Conservation (phyloP, 257 asterid genomes). For the Craterostigma plantagineum region DNA sequence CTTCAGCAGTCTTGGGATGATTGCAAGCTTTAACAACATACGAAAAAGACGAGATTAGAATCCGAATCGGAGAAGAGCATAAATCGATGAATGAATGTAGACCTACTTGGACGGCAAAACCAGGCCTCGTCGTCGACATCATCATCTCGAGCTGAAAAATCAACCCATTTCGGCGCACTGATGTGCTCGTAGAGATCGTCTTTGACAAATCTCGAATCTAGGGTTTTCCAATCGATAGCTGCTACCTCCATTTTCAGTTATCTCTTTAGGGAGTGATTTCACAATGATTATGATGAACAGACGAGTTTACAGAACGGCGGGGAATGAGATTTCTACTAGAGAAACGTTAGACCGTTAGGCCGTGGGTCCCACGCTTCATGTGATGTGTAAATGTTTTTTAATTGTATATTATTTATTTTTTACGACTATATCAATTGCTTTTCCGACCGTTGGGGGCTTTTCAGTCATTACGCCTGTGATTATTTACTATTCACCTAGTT, state of each 20-base stretch:
- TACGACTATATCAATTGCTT: conserved; percentile 13
- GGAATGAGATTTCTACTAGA: not conserved
- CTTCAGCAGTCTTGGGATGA: conserved; percentile 73
- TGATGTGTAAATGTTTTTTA: no score
- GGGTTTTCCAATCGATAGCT: conserved; percentile 62
- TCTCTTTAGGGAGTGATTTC: conserved; percentile 1
- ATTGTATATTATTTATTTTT: conserved; percentile 6
- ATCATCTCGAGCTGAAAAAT: conserved; percentile 35
- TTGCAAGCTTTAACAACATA: conserved; percentile 32
- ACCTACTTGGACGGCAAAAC: conserved; percentile 82
- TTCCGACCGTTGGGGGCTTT: conserved; percentile 53
- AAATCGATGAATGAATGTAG: conserved; percentile 2
- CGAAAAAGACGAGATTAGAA: conserved; percentile 2
- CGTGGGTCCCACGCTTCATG: conserved; percentile 10
- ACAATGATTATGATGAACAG: conserved; percentile 9
- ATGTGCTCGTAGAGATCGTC: conserved; percentile 68
- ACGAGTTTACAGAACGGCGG: no score
- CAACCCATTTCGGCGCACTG: conserved; percentile 92
- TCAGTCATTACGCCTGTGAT: not conserved
- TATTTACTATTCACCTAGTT: no score
- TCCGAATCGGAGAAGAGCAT: conserved; percentile 6
- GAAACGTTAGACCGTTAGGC: conserved; percentile 19
- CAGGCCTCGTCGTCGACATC: conserved; percentile 71
- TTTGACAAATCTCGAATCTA: conserved; percentile 56
- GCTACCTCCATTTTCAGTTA: conserved; percentile 56